Evolutionary conservation across 2,329 filamentous ascomycete genomes (phyloP).

Genomic region (Didymella lethalis): DNA sequence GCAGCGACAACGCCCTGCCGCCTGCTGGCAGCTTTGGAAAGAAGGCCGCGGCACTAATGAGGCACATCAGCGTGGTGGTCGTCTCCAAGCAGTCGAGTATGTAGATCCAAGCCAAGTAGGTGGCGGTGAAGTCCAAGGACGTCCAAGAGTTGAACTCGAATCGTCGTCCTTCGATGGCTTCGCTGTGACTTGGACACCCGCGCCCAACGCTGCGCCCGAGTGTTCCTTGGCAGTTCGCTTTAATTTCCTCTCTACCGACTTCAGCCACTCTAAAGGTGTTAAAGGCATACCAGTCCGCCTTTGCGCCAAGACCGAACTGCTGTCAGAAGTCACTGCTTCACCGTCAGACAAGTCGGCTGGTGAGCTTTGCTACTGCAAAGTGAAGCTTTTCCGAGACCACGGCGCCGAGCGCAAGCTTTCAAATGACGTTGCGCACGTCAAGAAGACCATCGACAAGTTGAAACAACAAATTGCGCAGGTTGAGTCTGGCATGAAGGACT

Average conservation of each 20-base stretch:
- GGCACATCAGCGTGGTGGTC: slow-evolving; percentile 90
- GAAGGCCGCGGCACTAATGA: slow-evolving; percentile 95
- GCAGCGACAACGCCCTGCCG: slow-evolving; percentile 80
- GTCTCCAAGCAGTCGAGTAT: slow-evolving; percentile 92
- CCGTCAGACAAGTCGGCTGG: slow-evolving; percentile 54
- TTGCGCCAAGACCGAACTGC: slow-evolving; percentile 84
- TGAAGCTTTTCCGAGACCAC: slow-evolving; percentile 95
- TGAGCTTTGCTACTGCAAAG: slow-evolving; percentile 94
- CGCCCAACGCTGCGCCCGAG: slow-evolving; percentile 71
- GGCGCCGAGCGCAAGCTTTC: slow-evolving; percentile 94
- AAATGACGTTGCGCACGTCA: slow-evolving; percentile 93
- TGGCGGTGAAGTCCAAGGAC: slow-evolving; percentile 59
- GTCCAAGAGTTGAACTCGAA: slow-evolving; percentile 59
- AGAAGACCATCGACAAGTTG: slow-evolving; percentile 95
- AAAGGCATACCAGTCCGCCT: slow-evolving; percentile 95
- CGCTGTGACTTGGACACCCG: slow-evolving; percentile 84
- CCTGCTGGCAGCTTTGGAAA: slow-evolving; percentile 94
- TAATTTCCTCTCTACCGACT: slow-evolving; percentile 98
- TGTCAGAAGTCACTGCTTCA: slow-evolving; percentile 62
- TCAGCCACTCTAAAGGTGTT: slow-evolving; percentile 97
- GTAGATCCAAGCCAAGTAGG: slow-evolving; percentile 71
- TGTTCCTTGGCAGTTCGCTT: slow-evolving; percentile 91
- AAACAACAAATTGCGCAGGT: slow-evolving; percentile 89
- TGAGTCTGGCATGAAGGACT: slow-evolving; percentile 66
- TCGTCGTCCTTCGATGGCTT: slow-evolving; percentile 90